Base-by-base conservation (phyloP, 805 yeast species). In the Kodamaea kakaduensis region DNA sequence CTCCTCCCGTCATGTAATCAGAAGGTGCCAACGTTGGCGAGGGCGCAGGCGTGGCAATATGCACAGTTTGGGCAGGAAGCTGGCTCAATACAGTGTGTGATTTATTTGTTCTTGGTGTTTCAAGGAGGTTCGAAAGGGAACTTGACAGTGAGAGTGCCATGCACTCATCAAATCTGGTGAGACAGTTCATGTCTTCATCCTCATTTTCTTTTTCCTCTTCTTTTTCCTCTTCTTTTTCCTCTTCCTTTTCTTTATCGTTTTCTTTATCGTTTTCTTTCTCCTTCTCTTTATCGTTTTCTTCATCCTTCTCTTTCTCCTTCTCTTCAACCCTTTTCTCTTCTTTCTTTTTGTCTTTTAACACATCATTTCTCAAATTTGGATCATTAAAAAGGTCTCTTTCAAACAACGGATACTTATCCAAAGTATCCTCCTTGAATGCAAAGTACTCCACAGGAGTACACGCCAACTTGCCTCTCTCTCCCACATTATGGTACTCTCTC, bases 361-460 rank as follows among this genome's bases (percentile, higher is more conserved):
- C 53, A 32, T 34, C 44, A 4, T 35, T 27, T 30, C 44, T 36
- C 34, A 41, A 36, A 10, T 42, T 27, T 19, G 81, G 78, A 9
- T 83, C 76, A n/a, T n/a, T n/a, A n/a, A n/a, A n/a, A n/a, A n/a
- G n/a, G n/a, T n/a, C n/a, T n/a, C n/a, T n/a, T 4, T 63, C 51
- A 43, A 67, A 81, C 4, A 84, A 61, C 0, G 98, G 97, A 52
- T 78, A 90, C 42, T 95, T 72, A 8, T 86, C 73, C 3, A 69
- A 56, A 3, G 89, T 55, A 41, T 86, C 94, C 34, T 84, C 84
- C 42, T 87, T 68, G 51, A 84, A 88, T 5, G 84, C 77, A 49
- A 78, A 80, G 52, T 85, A 90, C 45, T 89, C 95, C n/a, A 85
- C 58, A 0, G 96, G 95, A 0, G 95, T 79, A 7, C 89, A 80